Evolutionary conservation across 2,329 filamentous ascomycete genomes (phyloP), one percentile per base, ranked within the genome.

Genomic region (Ophidiomyces ophidiicola): DNA sequence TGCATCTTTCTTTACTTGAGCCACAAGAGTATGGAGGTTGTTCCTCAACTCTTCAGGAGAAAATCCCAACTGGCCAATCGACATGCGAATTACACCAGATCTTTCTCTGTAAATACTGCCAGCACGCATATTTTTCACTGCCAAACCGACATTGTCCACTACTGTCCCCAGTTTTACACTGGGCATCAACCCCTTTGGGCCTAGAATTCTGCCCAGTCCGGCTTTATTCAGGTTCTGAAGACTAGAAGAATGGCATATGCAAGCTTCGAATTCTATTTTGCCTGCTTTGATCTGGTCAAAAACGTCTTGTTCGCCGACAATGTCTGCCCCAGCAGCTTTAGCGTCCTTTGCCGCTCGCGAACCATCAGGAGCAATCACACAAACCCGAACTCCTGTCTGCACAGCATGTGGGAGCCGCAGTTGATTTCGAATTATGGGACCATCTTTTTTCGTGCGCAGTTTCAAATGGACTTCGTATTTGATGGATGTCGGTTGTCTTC

Each of bases 381-480:
- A 90, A 53, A 98, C 86, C 46, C 80, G 78, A 36, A 86, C 71
- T 59, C 93, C 85, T 46, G 83, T 92, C 59, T 85, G 82, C 48
- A 96, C 83, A 3, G 87, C 80, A 60, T 92, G 81, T 0, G 90
- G 90, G 12, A 98, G 78, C 29, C 81, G 79, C 56, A 98, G 71
- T 57, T 84, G 82, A 64, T 83, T 92, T 47, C 87, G 82, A 48
- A 98, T 71, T 6, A 90, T 77, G 12, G 87, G 80, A 0, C 87
- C 86, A 61, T 86, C 87, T 59, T 87, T 88, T 50, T 76, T 70
- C 1, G 88, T 86, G 54, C 80, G 80, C 46, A 98, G 67, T 54
- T 81, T 86, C 51, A 98, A 67, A 53, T 83, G 74, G 36, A 96
- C 53, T 59, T 96, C 90, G 67, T 98, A 98, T 61, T 94, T 96